These are phyloP conservation scores for Daldinia bambusicola DNA, from an alignment of 495 filamentous ascomycete species.

Conservation along the genomic window DNA sequence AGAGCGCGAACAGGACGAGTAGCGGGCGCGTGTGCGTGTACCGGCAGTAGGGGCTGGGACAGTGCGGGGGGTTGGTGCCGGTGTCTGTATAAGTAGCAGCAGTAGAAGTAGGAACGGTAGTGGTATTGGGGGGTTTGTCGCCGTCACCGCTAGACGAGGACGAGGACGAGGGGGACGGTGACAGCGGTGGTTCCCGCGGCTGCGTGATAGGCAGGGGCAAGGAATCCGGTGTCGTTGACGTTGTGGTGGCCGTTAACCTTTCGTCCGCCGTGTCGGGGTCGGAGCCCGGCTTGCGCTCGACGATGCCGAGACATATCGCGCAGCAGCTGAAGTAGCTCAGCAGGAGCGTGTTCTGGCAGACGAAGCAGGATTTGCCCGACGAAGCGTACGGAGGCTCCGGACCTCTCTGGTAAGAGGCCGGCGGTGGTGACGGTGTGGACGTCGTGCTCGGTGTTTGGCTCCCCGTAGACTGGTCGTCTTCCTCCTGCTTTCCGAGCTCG, in stretches of 20 bases:
- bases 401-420: not conserved
- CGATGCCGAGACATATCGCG: conserved; percentile 32
- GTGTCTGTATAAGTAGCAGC: too few relatives aligned
- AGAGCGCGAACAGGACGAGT: conserved; percentile 29
- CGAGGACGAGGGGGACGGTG: not conserved
- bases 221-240: not conserved
- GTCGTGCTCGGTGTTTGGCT: conserved; percentile 1
- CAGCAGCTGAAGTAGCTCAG: conserved; percentile 46
- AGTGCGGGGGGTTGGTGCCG: conserved; percentile 21
- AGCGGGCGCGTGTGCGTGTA: conserved; percentile 31
- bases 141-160: not conserved
- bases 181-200: not conserved
- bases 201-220: not conserved
- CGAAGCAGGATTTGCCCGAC: conserved; percentile 49
- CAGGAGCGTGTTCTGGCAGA: conserved; percentile 43
- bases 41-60: conserved; percentile 25
- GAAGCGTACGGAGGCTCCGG: not conserved
- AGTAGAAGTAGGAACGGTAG: not conserved
- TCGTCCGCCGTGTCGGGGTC: not conserved
- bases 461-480: conserved; percentile 11
- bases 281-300: conserved; percentile 4
- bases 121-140: not conserved
- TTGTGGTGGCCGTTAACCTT: too few relatives aligned
- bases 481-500: conserved; percentile 27
- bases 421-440: not conserved